phyloP scores from a whole-genome alignment of 2,329 filamentous ascomycete genomes.

The Knufia fluminis region DNA sequence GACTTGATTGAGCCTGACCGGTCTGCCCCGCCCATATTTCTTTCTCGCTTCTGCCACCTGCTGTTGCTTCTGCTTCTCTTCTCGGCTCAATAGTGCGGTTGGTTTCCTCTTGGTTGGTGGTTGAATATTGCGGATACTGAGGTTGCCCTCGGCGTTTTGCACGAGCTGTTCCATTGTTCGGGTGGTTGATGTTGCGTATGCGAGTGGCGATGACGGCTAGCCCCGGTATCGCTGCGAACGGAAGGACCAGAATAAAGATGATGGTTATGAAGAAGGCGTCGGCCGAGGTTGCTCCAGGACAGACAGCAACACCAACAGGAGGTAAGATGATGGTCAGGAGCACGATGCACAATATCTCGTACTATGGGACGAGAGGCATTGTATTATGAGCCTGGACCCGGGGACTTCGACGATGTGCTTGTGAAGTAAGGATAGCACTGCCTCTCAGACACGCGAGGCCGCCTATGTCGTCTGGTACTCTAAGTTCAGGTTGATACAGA shows the following conservation, averaged over 20 bases:
- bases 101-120: constrained; percentile 20
- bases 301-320: not conserved
- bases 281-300: not conserved
- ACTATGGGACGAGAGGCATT: not conserved
- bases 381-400: no score
- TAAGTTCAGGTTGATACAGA: no score
- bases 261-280: not conserved
- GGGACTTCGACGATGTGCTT: no score
- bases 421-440: no score
- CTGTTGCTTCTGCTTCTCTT: constrained; percentile 33
- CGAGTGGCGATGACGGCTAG: not conserved
- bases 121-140: constrained; percentile 22
- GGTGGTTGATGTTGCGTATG: not conserved
- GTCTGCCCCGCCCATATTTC: constrained; percentile 74
- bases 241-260: not conserved
- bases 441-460: no score
- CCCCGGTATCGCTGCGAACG: not conserved
- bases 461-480: no score
- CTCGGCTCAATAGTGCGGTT: constrained; percentile 18
- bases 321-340: not conserved
- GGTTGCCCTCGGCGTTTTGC: constrained; percentile 21
- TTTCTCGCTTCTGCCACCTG: constrained; percentile 50
- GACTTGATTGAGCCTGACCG: constrained; percentile 61
- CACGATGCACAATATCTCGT: not conserved
- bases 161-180: constrained; percentile 19